Conservation (phyloP, 768 basidiomycete species). For the Phylloporus sp. region DNA sequence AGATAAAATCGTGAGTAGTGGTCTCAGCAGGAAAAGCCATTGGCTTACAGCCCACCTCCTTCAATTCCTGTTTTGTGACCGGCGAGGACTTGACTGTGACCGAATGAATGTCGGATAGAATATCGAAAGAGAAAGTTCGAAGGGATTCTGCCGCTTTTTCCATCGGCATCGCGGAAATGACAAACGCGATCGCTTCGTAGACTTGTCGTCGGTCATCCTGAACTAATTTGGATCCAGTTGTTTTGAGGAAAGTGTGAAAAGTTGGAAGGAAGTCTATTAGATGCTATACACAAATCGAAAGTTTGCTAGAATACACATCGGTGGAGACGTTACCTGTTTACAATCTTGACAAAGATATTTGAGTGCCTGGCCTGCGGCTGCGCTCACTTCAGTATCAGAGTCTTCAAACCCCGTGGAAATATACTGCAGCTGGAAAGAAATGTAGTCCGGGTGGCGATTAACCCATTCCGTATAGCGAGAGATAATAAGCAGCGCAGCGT, state of each 20-base stretch:
- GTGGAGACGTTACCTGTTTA: conserved; percentile 53
- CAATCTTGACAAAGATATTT: conserved; percentile 98
- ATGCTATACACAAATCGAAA: conserved; percentile 48
- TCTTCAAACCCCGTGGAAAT: conserved; percentile 90
- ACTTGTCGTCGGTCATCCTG: conserved; percentile 91
- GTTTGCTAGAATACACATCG: conserved; percentile 5
- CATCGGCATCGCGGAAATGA: conserved; percentile 93
- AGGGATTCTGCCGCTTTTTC: conserved; percentile 82
- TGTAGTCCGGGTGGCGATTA: conserved; percentile 81
- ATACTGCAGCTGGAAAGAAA: conserved; percentile 82
- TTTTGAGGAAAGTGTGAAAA: conserved; percentile 81
- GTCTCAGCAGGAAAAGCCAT: background rate
- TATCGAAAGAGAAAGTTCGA: conserved; percentile 80
- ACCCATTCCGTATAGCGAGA: conserved; percentile 98
- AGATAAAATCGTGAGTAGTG: conserved; percentile 8
- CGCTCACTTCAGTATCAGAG: conserved; percentile 74
- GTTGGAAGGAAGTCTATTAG: conserved; percentile 89
- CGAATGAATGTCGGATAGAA: conserved; percentile 72
- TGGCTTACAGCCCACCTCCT: conserved; percentile 61
- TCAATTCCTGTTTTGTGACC: conserved; percentile 68
- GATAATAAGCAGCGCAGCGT: conserved; percentile 92
- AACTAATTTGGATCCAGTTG: conserved; percentile 70
- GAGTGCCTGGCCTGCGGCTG: conserved; percentile 93
- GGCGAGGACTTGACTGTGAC: conserved; percentile 50
- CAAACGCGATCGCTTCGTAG: conserved; percentile 92